Base-by-base conservation (phyloP, 2,329 filamentous ascomycete genomes). In the Alternaria arborescens region DNA sequence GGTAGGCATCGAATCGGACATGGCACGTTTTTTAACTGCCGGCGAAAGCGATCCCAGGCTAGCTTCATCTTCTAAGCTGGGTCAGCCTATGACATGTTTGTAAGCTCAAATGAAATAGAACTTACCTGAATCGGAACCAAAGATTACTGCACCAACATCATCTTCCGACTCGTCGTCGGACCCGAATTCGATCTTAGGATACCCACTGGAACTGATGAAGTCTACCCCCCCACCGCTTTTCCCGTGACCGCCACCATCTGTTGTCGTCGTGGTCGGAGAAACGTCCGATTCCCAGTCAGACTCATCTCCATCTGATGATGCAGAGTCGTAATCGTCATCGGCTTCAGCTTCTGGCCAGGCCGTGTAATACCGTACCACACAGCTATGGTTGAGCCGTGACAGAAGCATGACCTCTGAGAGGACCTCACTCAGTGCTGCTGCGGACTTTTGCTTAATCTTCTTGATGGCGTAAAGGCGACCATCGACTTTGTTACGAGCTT, bases 391-490 rank as follows among this genome's bases (percentile, higher is more conserved):
- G 58, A 99, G 86, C 61, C 93, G 88, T n/a, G 94, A 97, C 16
- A 99, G 83, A 8, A 98, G 82, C 75, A 94, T 90, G 41, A 97
- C 94, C 77, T 95, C 92, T 55, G 91, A 93, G 26, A 94, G 77
- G 12, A 94, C 89, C 74, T 97, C 91, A 0, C 91, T 94, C 40
- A 98, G 83, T 5, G 85, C 83, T 11, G 89, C 86, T 26, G 91
- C 87, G 1, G 92, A 92, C 52, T 90, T 89, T 68, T 95, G 92
- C 1, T 89, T 92, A 63, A 99, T 95, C 77, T 98, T 97, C 78
- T 99, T 99, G 75, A 99, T 92, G 18, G 95, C 95, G 79, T 98
- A 99, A 43, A 96, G 90, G 59, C 94, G 91, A 0, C 92, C 92
- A 75, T 98, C 95, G 4, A 97, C 87, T 80, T 95, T 97, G 78